Evolutionary conservation across 306 rosid genomes (phyloP).

Genomic region (Macrotyloma uniflorum): DNA sequence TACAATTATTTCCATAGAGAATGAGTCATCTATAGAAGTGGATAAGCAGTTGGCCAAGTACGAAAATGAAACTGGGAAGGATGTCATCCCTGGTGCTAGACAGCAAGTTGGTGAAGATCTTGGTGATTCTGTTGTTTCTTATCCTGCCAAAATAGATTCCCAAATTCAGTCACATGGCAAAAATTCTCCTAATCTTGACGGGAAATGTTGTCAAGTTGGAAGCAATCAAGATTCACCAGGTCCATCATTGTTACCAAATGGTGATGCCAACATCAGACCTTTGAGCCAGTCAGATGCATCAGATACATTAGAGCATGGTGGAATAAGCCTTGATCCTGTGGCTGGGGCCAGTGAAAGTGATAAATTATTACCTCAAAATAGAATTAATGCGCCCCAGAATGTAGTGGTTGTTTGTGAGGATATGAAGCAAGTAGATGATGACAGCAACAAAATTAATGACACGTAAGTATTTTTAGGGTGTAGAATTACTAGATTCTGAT

Average conservation of each 20-base stretch:
- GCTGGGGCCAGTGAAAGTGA: slow-evolving; percentile 36
- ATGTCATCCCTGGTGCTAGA: slow-evolving; percentile 40
- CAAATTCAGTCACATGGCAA: slow-evolving; percentile 38
- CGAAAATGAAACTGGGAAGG: slow-evolving; percentile 43
- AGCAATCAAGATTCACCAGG: slow-evolving; percentile 46
- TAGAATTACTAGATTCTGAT: slow-evolving; percentile 27
- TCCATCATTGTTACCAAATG: slow-evolving; percentile 43
- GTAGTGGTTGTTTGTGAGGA: slow-evolving; percentile 42
- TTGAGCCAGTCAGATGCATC: slow-evolving; percentile 46
- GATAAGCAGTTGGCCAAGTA: slow-evolving; percentile 44
- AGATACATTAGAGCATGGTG: slow-evolving; percentile 42
- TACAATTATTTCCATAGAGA: slow-evolving; percentile 46
- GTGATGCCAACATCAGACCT: slow-evolving; percentile 34
- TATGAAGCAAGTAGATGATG: slow-evolving; percentile 48
- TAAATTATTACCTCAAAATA: slow-evolving; percentile 48
- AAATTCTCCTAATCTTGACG: slow-evolving; percentile 46
- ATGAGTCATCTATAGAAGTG: slow-evolving; percentile 44
- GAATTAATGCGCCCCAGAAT: slow-evolving; percentile 32
- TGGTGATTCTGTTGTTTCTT: slow-evolving; percentile 45
- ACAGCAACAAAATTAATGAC: slow-evolving; percentile 48
- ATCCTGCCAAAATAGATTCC: slow-evolving; percentile 44
- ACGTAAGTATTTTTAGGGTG: slow-evolving; percentile 57
- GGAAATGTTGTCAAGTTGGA: slow-evolving; percentile 43
- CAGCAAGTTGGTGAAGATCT: slow-evolving; percentile 45
- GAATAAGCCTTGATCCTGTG: slow-evolving; percentile 44